Base-by-base conservation (phyloP, 371 early-diverging fungal species). In the Rhizopus sp. region DNA sequence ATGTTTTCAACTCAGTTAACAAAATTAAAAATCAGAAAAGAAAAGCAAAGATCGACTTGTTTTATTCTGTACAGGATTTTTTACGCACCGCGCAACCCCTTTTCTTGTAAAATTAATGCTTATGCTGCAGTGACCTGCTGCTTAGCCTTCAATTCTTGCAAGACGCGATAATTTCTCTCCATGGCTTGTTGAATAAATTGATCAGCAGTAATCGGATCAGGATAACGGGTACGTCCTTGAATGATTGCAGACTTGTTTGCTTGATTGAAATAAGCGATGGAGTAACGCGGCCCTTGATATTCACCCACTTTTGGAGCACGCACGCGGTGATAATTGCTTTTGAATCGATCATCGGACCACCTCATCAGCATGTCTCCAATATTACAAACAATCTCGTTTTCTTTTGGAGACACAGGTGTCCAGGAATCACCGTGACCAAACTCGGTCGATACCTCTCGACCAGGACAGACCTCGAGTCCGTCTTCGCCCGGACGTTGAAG, bases 301-400 rank as follows among this genome's bases (percentile, higher is more conserved):
- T 70, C 71, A 7, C 71, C 71, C 6, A 68, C 72, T 23, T 47
- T 51, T 13, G 71, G 71, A 6, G 59, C 62, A n/a, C 68, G 59
- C 3, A 71, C 72, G 38, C 72, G 68, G 39, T 71, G 72, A 29
- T 53, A 71, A 23, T 69, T 72, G 40, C 66, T 69, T 50, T 63
- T 69, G 33, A 72, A 50, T 12, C 34, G 32, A 47, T 72, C 72
- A 44, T 72, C 69, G 3, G 61, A 60, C 72, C 69, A 72, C 9
- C 66, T 60, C 72, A 72, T 72, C 41, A 72, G 49, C 72, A 71
- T 71, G 23, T 70, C 67, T 12, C 72, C 72, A 55, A 71, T 53
- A 41, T 71, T 71, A 12, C 72, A 71, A 8, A 71, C 68, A 60
- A 71, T 68, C n/a, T 71, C 72, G 1, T 60, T 63, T 49, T 71